phyloP scores from a whole-genome alignment of 2,329 filamentous ascomycete genomes.

The Aureobasidium sp. region DNA sequence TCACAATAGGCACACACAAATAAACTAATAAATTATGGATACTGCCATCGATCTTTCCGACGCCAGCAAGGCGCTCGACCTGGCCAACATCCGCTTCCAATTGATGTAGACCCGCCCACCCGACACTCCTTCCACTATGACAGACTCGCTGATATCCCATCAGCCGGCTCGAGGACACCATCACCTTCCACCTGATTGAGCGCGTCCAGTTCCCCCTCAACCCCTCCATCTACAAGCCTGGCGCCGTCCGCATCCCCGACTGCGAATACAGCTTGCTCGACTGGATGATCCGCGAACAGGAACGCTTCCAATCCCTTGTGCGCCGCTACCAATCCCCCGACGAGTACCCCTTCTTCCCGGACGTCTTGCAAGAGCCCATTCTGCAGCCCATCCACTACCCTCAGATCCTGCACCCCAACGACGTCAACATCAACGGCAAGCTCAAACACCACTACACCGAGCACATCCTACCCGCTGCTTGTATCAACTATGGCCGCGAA shows the following conservation, averaged over 20 bases:
- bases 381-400: constrained; percentile 87
- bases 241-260: constrained; percentile 70
- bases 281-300: constrained; percentile 87
- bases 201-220: constrained; percentile 96
- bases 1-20: neutral
- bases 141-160: constrained; percentile 50
- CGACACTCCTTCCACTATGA: constrained; percentile 71
- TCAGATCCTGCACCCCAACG: constrained; percentile 75
- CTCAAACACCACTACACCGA: constrained; percentile 82
- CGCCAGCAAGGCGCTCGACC: constrained; percentile 75
- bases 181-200: constrained; percentile 94
- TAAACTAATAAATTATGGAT: constrained; percentile 57
- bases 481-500: constrained; percentile 64
- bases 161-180: constrained; percentile 94
- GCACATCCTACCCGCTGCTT: constrained; percentile 75
- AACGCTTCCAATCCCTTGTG: constrained; percentile 84
- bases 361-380: constrained; percentile 69
- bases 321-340: constrained; percentile 93
- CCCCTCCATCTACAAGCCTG: constrained; percentile 73
- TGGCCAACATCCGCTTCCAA: constrained; percentile 77
- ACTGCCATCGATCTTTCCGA: constrained; percentile 68
- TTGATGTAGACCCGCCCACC: constrained; percentile 58
- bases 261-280: constrained; percentile 76
- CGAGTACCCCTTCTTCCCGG: constrained; percentile 94
- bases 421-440: constrained; percentile 81